phyloP scores from a whole-genome alignment of 2,329 filamentous ascomycete genomes.

The Pseudocercospora eumusae region DNA sequence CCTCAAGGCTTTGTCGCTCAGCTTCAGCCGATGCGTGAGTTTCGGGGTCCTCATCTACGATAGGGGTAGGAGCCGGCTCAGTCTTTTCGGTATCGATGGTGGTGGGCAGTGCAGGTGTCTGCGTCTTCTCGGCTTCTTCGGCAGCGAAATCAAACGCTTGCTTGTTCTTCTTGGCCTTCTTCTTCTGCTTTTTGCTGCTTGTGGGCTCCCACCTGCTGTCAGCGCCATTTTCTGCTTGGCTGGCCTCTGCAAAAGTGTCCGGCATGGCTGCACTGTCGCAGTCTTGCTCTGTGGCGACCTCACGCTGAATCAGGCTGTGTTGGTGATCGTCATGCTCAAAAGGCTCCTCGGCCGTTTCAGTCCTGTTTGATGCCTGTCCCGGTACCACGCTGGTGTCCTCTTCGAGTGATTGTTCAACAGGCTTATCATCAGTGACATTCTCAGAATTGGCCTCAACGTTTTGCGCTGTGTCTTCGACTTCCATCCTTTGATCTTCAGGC shows the following conservation, averaged over 20 bases:
- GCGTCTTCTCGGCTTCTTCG: background rate
- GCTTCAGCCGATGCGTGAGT: background rate
- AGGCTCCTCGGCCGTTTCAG: background rate
- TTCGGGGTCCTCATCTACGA: background rate
- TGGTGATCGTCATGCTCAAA: background rate
- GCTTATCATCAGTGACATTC: background rate
- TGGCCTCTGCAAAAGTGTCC: background rate
- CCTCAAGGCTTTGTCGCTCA: slow-evolving; percentile 10
- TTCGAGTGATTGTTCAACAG: background rate
- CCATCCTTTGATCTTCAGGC: background rate
- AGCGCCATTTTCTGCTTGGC: background rate
- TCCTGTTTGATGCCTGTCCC: background rate
- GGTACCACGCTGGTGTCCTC: background rate
- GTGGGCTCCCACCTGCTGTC: background rate
- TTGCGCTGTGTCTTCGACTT: background rate
- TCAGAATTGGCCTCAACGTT: background rate
- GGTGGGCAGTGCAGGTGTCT: background rate
- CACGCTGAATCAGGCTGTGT: background rate
- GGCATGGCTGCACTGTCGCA: background rate
- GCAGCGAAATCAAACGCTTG: slow-evolving; percentile 9
- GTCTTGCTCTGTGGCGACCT: background rate
- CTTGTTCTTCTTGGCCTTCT: slow-evolving; percentile 27
- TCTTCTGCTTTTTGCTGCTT: slow-evolving; percentile 25
- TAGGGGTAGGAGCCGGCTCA: background rate
- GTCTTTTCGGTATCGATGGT: background rate